A percentile compares a stretch with the other conserved stretches of the same genome.
phyloP scores from a whole-genome alignment of 1,284 basidiomycete genomes.

The Ustilago curta region DNA sequence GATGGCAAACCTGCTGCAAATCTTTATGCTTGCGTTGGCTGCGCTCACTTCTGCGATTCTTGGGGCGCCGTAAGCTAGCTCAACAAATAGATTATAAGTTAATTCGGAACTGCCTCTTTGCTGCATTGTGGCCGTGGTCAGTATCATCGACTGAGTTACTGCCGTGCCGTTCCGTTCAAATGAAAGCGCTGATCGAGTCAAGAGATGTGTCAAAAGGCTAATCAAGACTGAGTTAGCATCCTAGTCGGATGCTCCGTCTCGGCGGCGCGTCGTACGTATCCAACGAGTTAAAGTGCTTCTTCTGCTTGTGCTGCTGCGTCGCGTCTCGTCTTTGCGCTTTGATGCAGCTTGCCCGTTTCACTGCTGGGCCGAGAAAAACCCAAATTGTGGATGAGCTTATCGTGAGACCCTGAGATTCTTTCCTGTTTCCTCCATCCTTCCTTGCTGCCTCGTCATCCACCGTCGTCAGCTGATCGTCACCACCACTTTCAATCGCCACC shows the following conservation, averaged over 20 bases:
- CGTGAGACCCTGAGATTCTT: constrained; percentile 11
- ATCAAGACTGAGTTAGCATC: not conserved
- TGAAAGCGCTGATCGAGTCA: not conserved
- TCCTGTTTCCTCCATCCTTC: not conserved
- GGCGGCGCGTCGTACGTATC: constrained; percentile 1
- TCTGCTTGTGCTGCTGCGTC: not conserved
- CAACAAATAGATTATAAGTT: no score
- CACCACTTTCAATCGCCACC: not conserved
- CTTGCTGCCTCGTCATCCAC: not conserved
- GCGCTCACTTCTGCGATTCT: constrained; percentile 40
- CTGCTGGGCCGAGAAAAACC: not conserved
- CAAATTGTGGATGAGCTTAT: constrained; percentile 6
- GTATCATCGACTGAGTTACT: not conserved
- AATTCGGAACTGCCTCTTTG: no score
- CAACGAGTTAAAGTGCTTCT: not conserved
- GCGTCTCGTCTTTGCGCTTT: not conserved
- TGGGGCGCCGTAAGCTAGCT: constrained; percentile 3
- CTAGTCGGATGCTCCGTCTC: not conserved
- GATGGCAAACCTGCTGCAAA: constrained; percentile 81
- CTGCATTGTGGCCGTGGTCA: not conserved
- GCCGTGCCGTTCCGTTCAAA: not conserved
- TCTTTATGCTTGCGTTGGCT: constrained; percentile 74
- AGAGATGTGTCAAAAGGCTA: not conserved
- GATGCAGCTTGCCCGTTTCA: not conserved
- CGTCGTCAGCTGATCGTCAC: not conserved